A percentile compares a stretch with the other conserved stretches of the same genome.
phyloP scores from a whole-genome alignment of 768 basidiomycete genomes.

The Hydnomerulius pinastri region DNA sequence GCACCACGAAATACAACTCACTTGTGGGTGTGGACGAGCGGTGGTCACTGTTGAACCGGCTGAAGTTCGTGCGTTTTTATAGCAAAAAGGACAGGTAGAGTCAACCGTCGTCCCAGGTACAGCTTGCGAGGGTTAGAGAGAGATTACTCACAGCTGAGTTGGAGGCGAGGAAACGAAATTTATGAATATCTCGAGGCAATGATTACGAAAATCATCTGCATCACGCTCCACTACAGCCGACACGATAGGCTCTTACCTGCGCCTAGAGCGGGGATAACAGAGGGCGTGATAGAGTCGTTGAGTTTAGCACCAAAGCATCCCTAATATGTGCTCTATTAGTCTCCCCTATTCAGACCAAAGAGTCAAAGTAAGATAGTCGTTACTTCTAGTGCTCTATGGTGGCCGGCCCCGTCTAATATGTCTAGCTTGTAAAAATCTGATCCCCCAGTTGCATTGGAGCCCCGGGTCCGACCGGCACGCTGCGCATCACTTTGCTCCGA shows the following conservation, averaged over 20 bases:
- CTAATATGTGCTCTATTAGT: no score
- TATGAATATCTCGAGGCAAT: neutral
- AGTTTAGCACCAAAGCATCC: neutral
- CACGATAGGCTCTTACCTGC: no score
- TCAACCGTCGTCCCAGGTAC: constrained; percentile 1
- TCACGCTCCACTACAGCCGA: neutral
- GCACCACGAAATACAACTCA: constrained; percentile 9
- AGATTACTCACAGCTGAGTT: neutral
- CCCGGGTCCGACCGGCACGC: no score
- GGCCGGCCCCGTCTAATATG: no score
- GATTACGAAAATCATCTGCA: neutral
- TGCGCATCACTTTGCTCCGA: no score
- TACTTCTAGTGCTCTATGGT: no score
- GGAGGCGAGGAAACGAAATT: constrained; percentile 9
- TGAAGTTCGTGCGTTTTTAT: constrained; percentile 19
- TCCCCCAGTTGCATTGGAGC: neutral
- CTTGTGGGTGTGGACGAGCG: constrained; percentile 1
- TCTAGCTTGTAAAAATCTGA: no score
- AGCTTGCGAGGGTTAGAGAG: no score
- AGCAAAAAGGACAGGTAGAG: neutral
- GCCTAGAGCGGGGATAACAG: no score
- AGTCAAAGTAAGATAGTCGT: no score
- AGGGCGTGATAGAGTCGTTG: neutral
- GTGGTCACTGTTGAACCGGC: neutral
- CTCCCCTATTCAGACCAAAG: no score